These are phyloP conservation scores for Galerina sulciceps DNA, from an alignment of 768 basidiomycete genomes.

Conservation along the genomic window DNA sequence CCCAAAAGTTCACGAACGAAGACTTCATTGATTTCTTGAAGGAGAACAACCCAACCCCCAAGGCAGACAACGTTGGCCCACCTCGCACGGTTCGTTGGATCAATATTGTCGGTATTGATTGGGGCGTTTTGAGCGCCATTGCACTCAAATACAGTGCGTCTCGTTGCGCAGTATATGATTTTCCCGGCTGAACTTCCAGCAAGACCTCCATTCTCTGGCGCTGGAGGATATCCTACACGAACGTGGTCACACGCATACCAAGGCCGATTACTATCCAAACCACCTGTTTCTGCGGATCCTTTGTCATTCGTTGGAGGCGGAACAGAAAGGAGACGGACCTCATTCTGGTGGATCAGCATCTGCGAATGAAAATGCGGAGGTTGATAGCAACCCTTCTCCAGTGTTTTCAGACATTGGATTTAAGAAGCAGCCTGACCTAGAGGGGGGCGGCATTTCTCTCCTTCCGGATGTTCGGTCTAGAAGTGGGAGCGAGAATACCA, in stretches of 20 bases:
- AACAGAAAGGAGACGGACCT: not conserved
- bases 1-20: conserved; percentile 51
- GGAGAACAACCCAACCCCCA: conserved; percentile 19
- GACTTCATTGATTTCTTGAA: conserved; percentile 52
- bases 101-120: conserved; percentile 63
- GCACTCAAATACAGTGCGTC: conserved; percentile 59
- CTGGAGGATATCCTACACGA: conserved; percentile 68
- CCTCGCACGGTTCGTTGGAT: conserved; percentile 56
- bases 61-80: conserved; percentile 32
- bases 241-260: conserved; percentile 51
- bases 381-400: too few relatives aligned
- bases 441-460: conserved; percentile 9
- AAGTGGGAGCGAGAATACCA: too few relatives aligned
- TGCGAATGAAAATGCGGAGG: too few relatives aligned
- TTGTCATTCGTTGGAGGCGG: conserved; percentile 52
- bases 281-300: conserved; percentile 70
- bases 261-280: conserved; percentile 50
- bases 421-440: conserved; percentile 3
- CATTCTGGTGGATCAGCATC: not conserved
- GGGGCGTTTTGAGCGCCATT: conserved; percentile 66
- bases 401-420: too few relatives aligned
- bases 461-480: too few relatives aligned
- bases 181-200: not conserved
- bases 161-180: conserved; percentile 13
- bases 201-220: conserved; percentile 68